Evolutionary conservation across 2,329 filamentous ascomycete genomes (phyloP).

Genomic region (Xylaria sp.): DNA sequence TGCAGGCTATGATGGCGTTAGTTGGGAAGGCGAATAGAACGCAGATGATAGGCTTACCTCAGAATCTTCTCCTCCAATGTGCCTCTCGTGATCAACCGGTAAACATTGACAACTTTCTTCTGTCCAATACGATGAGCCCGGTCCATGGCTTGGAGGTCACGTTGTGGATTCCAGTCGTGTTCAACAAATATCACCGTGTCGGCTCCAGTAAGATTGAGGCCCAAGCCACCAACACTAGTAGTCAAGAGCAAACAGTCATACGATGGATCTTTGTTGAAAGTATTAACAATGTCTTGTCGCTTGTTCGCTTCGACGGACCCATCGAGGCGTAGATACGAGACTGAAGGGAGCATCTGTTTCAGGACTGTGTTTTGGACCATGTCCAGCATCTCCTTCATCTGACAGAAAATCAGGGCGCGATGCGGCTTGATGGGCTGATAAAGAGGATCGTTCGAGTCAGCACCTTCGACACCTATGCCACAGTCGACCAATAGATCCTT

Average conservation of each 20-base stretch:
- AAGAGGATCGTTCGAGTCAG: conserved; percentile 63
- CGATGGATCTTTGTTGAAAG: conserved; percentile 96
- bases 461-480: conserved; percentile 82
- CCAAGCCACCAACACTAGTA: conserved; percentile 91
- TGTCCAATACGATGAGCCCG: conserved; percentile 97
- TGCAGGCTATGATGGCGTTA: conserved; percentile 66
- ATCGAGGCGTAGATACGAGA: conserved; percentile 93
- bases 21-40: conserved; percentile 14
- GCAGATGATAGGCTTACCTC: conserved; percentile 48
- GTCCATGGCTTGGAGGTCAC: conserved; percentile 98
- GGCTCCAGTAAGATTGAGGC: conserved; percentile 92
- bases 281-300: conserved; percentile 97
- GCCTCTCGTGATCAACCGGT: conserved; percentile 92
- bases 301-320: conserved; percentile 91
- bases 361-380: conserved; percentile 97
- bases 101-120: conserved; percentile 99
- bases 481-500: conserved; percentile 97
- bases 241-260: conserved; percentile 95
- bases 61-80: conserved; percentile 99
- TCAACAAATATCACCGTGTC: conserved; percentile 99
- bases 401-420: conserved; percentile 94
- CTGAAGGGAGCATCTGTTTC: conserved; percentile 86
- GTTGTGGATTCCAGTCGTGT: conserved; percentile 99
- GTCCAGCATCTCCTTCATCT: conserved; percentile 99
- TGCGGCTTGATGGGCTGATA: conserved; percentile 92